Evolutionary conservation across 192 early-diverging fungal species (phyloP), one percentile per base, ranked within the genome.

Genomic region (Powellomyces hirtus): DNA sequence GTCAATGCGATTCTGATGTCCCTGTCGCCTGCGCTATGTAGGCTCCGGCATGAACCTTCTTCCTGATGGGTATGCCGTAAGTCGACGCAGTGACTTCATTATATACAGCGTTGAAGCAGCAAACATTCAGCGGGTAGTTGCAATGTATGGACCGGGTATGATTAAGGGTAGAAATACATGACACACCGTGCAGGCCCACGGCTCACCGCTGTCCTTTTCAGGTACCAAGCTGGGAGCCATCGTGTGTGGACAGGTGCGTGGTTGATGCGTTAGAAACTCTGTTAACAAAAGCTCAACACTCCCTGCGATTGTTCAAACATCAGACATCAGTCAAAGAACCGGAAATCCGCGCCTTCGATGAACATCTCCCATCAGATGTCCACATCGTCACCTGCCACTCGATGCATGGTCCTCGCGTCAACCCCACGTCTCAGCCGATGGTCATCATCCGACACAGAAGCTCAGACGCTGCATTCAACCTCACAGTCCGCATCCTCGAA

Each of bases 71-170:
- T 90, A 88, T 62, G 85, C 83, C 50, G 89, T 98, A 22, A 90
- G 90, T 18, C 83, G 97, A 42, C 71, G 82, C 44, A 88, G 90
- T 42, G 95, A 98, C 73, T 90, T 87, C 70, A 91, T 98, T 58
- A 86, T 98, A 71, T 98, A 97, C 84, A 89, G 92, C 11, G 96
- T 98, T 2, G 95, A 96, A 56, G 95, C 97, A 1, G 91, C 92
- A 59, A 84, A 89, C 57, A 91, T 98, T 49, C 89, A 89, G 61
- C 64, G 60, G 38, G 91, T 93, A 3, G 94, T 97, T 29, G 77
- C 69, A 35, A 76, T 86, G 60, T 97, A 91, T 77, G 95, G 93
- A 6, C 91, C 94, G 38, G 83, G 89, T 89, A 82, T n/a, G n/a
- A n/a, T n/a, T 73, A n/a, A n/a, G n/a, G n/a, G n/a, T n/a, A 81